phyloP scores from a whole-genome alignment of 129 eudicot species.

The Centaurea solstitialis region DNA sequence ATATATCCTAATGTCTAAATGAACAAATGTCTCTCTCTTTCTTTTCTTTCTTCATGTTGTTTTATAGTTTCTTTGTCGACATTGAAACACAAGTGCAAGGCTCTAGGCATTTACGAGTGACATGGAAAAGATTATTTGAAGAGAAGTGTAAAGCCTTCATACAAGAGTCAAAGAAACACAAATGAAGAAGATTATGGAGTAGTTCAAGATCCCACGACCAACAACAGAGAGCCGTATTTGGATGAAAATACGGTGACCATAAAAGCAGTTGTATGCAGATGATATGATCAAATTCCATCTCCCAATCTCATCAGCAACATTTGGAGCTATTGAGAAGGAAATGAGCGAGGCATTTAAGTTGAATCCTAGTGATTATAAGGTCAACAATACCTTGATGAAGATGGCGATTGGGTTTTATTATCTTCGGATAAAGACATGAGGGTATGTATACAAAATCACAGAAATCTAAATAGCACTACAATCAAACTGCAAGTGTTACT shows the following conservation, averaged over 20 bases:
- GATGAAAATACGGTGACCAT: too few species aligned
- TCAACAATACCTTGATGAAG: not conserved
- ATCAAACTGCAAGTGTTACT: not conserved
- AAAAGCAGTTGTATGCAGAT: too few species aligned
- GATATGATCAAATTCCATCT: not conserved
- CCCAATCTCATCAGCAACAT: not conserved
- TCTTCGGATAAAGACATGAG: slow-evolving; percentile 27
- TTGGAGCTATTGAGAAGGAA: not conserved
- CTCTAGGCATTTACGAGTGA: not conserved
- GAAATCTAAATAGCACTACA: not conserved
- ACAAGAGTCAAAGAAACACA: not conserved
- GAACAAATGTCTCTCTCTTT: too few species aligned
- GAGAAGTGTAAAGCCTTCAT: not conserved
- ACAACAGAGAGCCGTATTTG: too few species aligned
- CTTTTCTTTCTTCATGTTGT: too few species aligned
- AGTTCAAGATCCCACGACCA: too few species aligned
- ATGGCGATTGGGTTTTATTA: slow-evolving; percentile 29
- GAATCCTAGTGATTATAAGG: not conserved
- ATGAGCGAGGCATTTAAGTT: not conserved
- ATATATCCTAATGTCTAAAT: too few species aligned
- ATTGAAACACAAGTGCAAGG: too few species aligned
- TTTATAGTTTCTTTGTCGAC: too few species aligned
- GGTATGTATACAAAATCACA: not conserved
- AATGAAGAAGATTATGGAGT: too few species aligned
- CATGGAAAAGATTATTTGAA: not conserved